These are phyloP conservation scores for Raffaelea ambrosiae DNA, from an alignment of 2,329 filamentous ascomycete genomes.

Conservation along the genomic window DNA sequence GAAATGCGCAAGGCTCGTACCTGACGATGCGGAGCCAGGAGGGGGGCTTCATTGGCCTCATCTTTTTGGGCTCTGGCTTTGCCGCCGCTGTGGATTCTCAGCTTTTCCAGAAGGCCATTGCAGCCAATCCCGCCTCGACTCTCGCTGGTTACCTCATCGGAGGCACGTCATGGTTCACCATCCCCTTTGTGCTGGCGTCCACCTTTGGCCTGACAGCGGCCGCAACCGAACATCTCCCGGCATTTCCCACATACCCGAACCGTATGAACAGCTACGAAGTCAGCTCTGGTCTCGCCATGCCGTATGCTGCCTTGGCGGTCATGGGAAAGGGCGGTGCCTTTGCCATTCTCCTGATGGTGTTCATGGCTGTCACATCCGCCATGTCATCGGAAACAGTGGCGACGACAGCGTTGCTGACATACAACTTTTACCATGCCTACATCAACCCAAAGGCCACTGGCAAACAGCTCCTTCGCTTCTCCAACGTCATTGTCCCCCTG, in stretches of 20 bases:
- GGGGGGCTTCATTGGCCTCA: slow-evolving; percentile 81
- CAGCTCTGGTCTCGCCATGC: slow-evolving; percentile 65
- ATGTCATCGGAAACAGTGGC: slow-evolving; percentile 78
- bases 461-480: slow-evolving; percentile 68
- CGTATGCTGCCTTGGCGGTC: slow-evolving; percentile 60
- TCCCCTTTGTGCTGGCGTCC: slow-evolving; percentile 81
- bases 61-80: slow-evolving; percentile 49
- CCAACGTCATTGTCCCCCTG: slow-evolving; percentile 57
- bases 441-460: slow-evolving; percentile 70
- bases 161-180: slow-evolving; percentile 82
- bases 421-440: slow-evolving; percentile 82
- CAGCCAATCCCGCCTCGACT: slow-evolving; percentile 73
- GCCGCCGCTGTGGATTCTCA: slow-evolving; percentile 76
- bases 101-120: slow-evolving; percentile 90
- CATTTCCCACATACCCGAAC: slow-evolving; percentile 62
- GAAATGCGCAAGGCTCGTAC: slow-evolving; percentile 74
- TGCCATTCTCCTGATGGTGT: slow-evolving; percentile 59
- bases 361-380: slow-evolving; percentile 76
- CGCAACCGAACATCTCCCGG: slow-evolving; percentile 63
- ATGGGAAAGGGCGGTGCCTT: slow-evolving; percentile 63
- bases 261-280: slow-evolving; percentile 68
- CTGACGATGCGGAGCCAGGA: slow-evolving; percentile 78
- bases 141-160: slow-evolving; percentile 85
- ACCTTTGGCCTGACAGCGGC: slow-evolving; percentile 79
- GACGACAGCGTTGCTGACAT: slow-evolving; percentile 78